These are phyloP conservation scores for Gyrodon lividus DNA, from an alignment of 768 basidiomycete species.

Conservation along the genomic window DNA sequence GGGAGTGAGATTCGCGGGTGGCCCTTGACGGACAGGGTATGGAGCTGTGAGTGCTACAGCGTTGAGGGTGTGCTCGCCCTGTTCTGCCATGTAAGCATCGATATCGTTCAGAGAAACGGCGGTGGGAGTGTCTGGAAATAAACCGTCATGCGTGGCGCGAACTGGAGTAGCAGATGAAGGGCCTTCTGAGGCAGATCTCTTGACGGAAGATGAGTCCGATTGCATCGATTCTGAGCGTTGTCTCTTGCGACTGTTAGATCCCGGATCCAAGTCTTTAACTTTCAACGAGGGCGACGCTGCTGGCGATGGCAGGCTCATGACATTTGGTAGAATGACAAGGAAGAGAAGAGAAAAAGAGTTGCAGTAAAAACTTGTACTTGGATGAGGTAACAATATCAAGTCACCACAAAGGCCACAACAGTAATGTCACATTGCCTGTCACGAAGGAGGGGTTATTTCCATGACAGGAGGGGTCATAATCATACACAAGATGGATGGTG, in stretches of 20 bases:
- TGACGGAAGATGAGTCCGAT: slow-evolving; percentile 72
- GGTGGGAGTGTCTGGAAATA: slow-evolving; percentile 35
- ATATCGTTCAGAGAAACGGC: slow-evolving; percentile 52
- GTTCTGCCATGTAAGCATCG: slow-evolving; percentile 66
- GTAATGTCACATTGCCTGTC: too few relatives aligned
- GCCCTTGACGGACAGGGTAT: slow-evolving; percentile 25
- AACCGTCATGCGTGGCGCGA: slow-evolving; percentile 19
- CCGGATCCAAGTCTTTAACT: slow-evolving; percentile 35
- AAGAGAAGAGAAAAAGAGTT: slow-evolving; percentile 1
- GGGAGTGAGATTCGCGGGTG: slow-evolving; percentile 31
- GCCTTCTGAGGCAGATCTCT: slow-evolving; percentile 76
- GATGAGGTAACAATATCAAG: not conserved
- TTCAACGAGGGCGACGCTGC: slow-evolving; percentile 44
- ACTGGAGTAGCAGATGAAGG: slow-evolving; percentile 42
- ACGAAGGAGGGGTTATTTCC: too few relatives aligned
- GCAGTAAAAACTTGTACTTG: slow-evolving; percentile 11
- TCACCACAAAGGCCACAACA: not conserved
- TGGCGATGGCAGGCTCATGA: slow-evolving; percentile 48
- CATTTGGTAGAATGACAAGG: slow-evolving; percentile 15
- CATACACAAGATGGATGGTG: too few relatives aligned
- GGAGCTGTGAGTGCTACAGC: slow-evolving; percentile 22
- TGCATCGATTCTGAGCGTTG: slow-evolving; percentile 76
- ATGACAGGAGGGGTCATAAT: too few relatives aligned
- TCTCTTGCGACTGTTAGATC: slow-evolving; percentile 51
- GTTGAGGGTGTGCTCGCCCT: slow-evolving; percentile 41